phyloP scores from a whole-genome alignment of 345 rosid species.

The Draba incana region DNA sequence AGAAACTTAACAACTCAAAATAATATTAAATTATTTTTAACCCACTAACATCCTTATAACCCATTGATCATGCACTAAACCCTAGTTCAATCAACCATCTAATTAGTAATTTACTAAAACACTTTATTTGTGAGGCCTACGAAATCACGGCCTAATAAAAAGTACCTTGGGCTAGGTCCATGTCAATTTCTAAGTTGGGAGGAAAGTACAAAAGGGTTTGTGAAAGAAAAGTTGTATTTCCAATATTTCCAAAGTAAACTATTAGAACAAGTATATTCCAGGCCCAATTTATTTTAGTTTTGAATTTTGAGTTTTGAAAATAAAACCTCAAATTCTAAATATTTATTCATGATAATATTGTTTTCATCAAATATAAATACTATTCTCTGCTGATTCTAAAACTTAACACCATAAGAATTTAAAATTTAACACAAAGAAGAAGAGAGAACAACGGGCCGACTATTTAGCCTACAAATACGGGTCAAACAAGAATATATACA shows the following conservation, averaged over 20 bases:
- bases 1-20: too few species aligned
- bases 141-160: neutral
- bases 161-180: neutral
- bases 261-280: neutral
- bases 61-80: too few species aligned
- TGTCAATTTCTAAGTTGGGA: neutral
- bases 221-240: neutral
- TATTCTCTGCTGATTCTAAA: slow-evolving; percentile 8
- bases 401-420: slow-evolving; percentile 11
- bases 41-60: too few species aligned
- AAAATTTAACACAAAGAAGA: slow-evolving; percentile 24
- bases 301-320: too few species aligned
- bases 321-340: too few species aligned
- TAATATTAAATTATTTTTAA: too few species aligned
- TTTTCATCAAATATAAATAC: neutral
- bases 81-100: neutral
- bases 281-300: neutral
- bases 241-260: neutral
- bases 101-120: neutral
- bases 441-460: slow-evolving; percentile 64
- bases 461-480: slow-evolving; percentile 65
- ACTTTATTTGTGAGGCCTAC: neutral
- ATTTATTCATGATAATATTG: neutral
- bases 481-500: slow-evolving; percentile 76
- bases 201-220: neutral